Base-by-base conservation (phyloP, 1,284 basidiomycete species). In the Flammula alnicola region DNA sequence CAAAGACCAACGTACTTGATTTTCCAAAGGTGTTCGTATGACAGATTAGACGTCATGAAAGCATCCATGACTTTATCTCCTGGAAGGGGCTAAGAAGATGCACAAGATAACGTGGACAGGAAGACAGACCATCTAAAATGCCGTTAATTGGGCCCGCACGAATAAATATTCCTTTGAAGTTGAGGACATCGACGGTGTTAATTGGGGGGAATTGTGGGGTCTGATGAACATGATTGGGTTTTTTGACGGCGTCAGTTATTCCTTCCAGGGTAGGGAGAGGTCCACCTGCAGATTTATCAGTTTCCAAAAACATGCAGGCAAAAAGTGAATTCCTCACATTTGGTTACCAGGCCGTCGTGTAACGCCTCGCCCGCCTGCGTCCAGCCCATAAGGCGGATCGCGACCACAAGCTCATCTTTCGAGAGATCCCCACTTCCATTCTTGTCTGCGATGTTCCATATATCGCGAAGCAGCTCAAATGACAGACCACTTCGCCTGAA, bases 351-450 rank as follows among this genome's bases (percentile, higher is more conserved):
- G 32, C 49, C 50, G 26, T 52, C 51, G 40, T 56, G 51, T 35
- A 70, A 54, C 32, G 56, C 52, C 51, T 68, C 62, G 9, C 70
- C 70, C 27, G 58, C 64, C 55, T 71, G 70, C 8, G 66, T 66
- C 70, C 70, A 70, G n/a, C 68, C 68, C 53, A 72, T 68, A 31
- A 71, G 53, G 37, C 70, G 55, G 39, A 72, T 52, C 10, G 68
- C 67, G 27, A 67, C 59, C 11, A 63, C 61, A 14, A 70, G 40
- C 31, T 68, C 67, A 30, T 54, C 54, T 26, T 55, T 56, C 19
- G 65, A 59, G n/a, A 68, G 53, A 47, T 60, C 51, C 6, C 61
- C 65, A 29, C 47, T 59, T n/a, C 56, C 58, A 27, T 61, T 58
- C 31, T 55, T 54, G 25, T 64, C 64, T 14, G 61, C 62, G 29